A percentile compares a stretch with the other conserved stretches of the same genome.
These are phyloP conservation scores for Xylariaceae sp. DNA, from an alignment of 2,329 filamentous ascomycete species.

Conservation along the genomic window DNA sequence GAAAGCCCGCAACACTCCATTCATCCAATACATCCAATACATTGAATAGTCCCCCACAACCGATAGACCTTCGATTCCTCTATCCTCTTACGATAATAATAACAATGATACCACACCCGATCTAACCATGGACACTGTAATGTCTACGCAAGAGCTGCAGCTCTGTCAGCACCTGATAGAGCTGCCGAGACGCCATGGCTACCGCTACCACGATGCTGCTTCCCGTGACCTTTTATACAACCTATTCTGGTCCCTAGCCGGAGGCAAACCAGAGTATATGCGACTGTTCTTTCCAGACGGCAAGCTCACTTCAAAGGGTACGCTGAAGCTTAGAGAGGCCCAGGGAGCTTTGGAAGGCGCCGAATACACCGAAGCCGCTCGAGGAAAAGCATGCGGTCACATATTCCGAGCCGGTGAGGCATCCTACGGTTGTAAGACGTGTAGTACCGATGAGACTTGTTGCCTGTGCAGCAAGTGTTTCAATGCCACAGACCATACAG, in stretches of 20 bases:
- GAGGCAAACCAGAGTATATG: slow-evolving; percentile 73
- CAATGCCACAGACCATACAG: slow-evolving; percentile 91
- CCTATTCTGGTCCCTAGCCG: slow-evolving; percentile 86
- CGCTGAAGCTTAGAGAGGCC: slow-evolving; percentile 79
- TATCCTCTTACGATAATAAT: not conserved
- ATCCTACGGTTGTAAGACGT: slow-evolving; percentile 92
- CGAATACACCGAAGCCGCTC: slow-evolving; percentile 89
- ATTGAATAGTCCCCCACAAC: not conserved
- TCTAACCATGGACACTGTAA: slow-evolving; percentile 52
- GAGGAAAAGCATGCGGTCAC: slow-evolving; percentile 93
- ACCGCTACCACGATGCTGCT: slow-evolving; percentile 75
- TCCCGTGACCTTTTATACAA: slow-evolving; percentile 72
- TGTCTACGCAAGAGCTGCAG: slow-evolving; percentile 74
- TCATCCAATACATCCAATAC: not conserved
- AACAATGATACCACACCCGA: slow-evolving; percentile 26
- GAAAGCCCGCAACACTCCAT: too few species aligned
- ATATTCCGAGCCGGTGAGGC: slow-evolving; percentile 96
- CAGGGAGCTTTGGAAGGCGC: slow-evolving; percentile 93
- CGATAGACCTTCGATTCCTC: not conserved
- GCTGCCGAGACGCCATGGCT: slow-evolving; percentile 72
- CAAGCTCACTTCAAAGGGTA: slow-evolving; percentile 57
- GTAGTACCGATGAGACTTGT: slow-evolving; percentile 92
- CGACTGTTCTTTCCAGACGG: slow-evolving; percentile 81
- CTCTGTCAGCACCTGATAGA: slow-evolving; percentile 82
- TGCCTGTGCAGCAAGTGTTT: slow-evolving; percentile 94